Conservation (phyloP, 768 basidiomycete species). For the Lactifluus piperatus region DNA sequence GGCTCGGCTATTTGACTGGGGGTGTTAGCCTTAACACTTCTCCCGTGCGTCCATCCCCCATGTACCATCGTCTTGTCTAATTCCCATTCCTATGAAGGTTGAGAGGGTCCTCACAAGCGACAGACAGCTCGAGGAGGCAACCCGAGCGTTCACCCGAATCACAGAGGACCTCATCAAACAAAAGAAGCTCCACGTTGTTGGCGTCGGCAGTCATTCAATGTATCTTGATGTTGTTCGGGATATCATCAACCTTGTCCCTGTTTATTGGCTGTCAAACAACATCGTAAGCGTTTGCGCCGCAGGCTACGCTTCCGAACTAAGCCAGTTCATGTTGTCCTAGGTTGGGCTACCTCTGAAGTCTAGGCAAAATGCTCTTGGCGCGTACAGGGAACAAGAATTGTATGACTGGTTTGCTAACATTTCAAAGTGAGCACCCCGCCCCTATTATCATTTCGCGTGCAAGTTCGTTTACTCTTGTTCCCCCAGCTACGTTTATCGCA, state of each 20-base stretch:
- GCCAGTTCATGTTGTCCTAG: neutral
- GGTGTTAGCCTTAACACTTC: slow-evolving; percentile 5
- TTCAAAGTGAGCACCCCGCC: slow-evolving; percentile 5
- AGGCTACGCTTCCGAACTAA: neutral
- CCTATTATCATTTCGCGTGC: neutral
- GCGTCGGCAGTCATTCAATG: slow-evolving; percentile 24
- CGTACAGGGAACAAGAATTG: slow-evolving; percentile 8
- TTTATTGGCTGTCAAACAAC: slow-evolving; percentile 51
- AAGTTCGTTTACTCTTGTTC: neutral
- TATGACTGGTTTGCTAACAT: slow-evolving; percentile 1
- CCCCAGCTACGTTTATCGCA: slow-evolving; percentile 32
- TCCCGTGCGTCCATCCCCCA: neutral
- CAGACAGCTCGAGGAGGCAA: neutral
- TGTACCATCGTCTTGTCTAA: neutral
- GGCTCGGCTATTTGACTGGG: slow-evolving; percentile 2
- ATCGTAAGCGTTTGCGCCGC: slow-evolving; percentile 35
- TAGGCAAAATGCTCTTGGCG: neutral
- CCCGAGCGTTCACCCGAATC: neutral
- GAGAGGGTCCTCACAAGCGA: neutral
- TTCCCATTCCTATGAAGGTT: slow-evolving; percentile 1
- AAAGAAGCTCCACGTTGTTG: slow-evolving; percentile 30
- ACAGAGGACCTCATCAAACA: slow-evolving; percentile 6
- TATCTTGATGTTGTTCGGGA: slow-evolving; percentile 56
- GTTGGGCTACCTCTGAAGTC: slow-evolving; percentile 17
- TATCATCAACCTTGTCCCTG: slow-evolving; percentile 54